Evolutionary conservation across 2,329 filamentous ascomycete species (phyloP).

Genomic region (Cordyceps farinosa): DNA sequence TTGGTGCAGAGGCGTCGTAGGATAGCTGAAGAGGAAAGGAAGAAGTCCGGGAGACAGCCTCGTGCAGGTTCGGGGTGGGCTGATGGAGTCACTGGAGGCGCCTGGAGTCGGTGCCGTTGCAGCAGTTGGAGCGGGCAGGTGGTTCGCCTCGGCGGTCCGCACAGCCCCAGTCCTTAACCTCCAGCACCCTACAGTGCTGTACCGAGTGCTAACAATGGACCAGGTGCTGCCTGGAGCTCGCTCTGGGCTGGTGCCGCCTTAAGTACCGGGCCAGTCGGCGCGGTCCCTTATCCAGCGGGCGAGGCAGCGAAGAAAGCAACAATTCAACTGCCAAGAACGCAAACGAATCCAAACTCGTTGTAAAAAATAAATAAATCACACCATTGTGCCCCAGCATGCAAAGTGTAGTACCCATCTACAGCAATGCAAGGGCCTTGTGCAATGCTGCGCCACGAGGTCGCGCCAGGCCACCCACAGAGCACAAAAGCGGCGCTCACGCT

Average conservation of each 20-base stretch:
- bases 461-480: background rate
- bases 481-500: constrained; percentile 14
- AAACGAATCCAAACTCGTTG: background rate
- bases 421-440: background rate
- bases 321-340: background rate
- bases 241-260: background rate
- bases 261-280: background rate
- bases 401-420: background rate
- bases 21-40: constrained; percentile 12
- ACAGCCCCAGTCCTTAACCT: background rate
- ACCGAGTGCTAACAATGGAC: background rate
- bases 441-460: background rate
- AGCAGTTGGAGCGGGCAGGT: background rate
- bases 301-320: background rate
- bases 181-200: too few relatives aligned
- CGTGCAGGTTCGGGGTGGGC: constrained; percentile 17
- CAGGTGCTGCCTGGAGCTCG: constrained; percentile 5
- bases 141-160: constrained; percentile 3
- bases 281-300: background rate
- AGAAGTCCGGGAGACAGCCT: constrained; percentile 12
- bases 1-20: constrained; percentile 1
- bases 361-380: too few relatives aligned
- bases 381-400: background rate
- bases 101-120: constrained; percentile 4
- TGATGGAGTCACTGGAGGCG: constrained; percentile 18